Percentiles rank a stretch among this genome's conserved stretches.
Evolutionary conservation across 78 protist species (phyloP).

Genomic region (Planoprotostelium fungivorum): DNA sequence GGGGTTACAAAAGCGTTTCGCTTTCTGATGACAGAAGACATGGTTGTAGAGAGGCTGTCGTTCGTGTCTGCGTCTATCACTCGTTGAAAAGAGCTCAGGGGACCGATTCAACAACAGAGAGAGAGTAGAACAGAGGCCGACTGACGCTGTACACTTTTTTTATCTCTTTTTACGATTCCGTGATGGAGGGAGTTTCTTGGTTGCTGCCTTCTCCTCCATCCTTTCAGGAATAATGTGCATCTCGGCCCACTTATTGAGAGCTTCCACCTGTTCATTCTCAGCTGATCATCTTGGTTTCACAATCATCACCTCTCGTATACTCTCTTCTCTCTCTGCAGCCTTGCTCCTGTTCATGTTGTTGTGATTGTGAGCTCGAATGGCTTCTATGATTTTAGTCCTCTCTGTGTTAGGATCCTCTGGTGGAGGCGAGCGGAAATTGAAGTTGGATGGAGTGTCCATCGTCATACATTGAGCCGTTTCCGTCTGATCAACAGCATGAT

Average conservation of each 20-base stretch:
- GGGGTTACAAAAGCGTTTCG: no score
- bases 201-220: neutral
- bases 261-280: neutral
- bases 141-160: no score
- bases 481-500: neutral
- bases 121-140: no score
- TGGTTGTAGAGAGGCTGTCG: no score
- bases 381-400: neutral
- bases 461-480: neutral
- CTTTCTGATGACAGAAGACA: no score
- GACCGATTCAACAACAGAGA: no score
- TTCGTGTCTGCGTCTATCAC: no score
- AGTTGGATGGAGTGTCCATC: neutral
- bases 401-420: neutral
- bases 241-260: neutral
- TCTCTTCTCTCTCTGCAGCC: neutral
- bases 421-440: neutral
- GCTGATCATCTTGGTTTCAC: neutral
- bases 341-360: neutral
- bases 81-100: no score
- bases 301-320: neutral
- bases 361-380: neutral
- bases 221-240: neutral
- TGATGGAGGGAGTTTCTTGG: neutral
- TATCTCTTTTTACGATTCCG: neutral